Percentiles rank a stretch among this genome's conserved stretches.
These are phyloP conservation scores for Sarocladiaceae sp. DNA, from an alignment of 2,329 filamentous ascomycete genomes.

Conservation along the genomic window DNA sequence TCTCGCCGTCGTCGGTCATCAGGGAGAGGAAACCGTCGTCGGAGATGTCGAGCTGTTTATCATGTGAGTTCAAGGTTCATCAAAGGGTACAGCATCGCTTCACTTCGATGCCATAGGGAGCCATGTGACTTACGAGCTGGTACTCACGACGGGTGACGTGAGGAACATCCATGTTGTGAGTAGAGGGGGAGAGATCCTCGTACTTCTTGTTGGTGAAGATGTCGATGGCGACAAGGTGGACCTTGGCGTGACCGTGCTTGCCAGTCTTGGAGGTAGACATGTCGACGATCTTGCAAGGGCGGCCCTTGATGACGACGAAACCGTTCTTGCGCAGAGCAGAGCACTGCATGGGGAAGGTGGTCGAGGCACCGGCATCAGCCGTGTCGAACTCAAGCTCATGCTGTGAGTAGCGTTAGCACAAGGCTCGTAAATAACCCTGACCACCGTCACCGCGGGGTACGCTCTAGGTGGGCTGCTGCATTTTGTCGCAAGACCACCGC, in stretches of 20 bases:
- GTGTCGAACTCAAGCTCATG: slow-evolving; percentile 78
- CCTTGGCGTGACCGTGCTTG: slow-evolving; percentile 99
- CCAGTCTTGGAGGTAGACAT: slow-evolving; percentile 99
- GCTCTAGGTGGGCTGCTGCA: neutral
- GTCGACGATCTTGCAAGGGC: slow-evolving; percentile 99
- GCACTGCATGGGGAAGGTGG: slow-evolving; percentile 97
- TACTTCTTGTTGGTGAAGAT: slow-evolving; percentile 99
- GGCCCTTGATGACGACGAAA: slow-evolving; percentile 96
- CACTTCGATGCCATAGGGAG: slow-evolving; percentile 12
- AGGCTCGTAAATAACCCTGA: neutral
- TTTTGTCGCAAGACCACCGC: slow-evolving; percentile 7
- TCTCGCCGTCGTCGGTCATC: slow-evolving; percentile 79
- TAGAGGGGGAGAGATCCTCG: slow-evolving; percentile 97
- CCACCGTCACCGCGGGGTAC: slow-evolving; percentile 4
- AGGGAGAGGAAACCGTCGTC: slow-evolving; percentile 95
- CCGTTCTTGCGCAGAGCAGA: slow-evolving; percentile 99
- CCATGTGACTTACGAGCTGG: slow-evolving; percentile 73
- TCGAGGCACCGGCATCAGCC: slow-evolving; percentile 92
- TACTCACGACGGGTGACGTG: slow-evolving; percentile 87
- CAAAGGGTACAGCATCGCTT: neutral
- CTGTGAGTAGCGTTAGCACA: slow-evolving; percentile 33
- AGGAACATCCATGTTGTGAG: slow-evolving; percentile 97
- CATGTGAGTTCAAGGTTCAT: slow-evolving; percentile 15
- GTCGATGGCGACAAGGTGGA: slow-evolving; percentile 95
- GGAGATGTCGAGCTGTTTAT: slow-evolving; percentile 76